Conservation (phyloP, 2,329 filamentous ascomycete species). For the Hymenoscyphus fraxineus region DNA sequence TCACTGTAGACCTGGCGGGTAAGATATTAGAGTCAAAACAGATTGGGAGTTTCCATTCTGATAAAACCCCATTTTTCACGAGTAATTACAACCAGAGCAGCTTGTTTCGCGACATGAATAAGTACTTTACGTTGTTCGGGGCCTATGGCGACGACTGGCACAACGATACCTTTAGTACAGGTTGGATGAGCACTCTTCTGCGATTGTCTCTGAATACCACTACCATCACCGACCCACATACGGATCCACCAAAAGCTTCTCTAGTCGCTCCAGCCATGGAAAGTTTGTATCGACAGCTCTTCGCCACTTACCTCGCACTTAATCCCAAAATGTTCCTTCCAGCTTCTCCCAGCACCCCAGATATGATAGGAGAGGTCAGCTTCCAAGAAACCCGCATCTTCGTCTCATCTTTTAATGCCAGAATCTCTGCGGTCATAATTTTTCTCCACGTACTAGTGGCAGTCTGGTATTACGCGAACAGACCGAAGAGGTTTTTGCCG, state of each 20-base stretch:
- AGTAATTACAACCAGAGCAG: background rate
- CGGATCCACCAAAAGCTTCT: constrained; percentile 34
- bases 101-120: constrained; percentile 10
- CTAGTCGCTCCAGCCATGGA: constrained; percentile 27
- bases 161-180: constrained; percentile 42
- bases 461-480: constrained; percentile 40
- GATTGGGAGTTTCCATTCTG: constrained; percentile 7
- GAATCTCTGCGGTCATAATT: constrained; percentile 43
- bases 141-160: constrained; percentile 38
- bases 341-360: background rate
- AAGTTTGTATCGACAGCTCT: constrained; percentile 37
- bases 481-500: constrained; percentile 44
- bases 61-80: constrained; percentile 11
- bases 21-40: constrained; percentile 27
- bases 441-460: constrained; percentile 42
- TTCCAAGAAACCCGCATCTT: constrained; percentile 44
- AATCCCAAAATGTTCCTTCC: constrained; percentile 41
- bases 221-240: constrained; percentile 37
- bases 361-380: background rate
- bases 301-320: constrained; percentile 42
- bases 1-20: constrained; percentile 36
- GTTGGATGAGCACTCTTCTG: constrained; percentile 49
- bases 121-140: no score
- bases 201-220: constrained; percentile 28
- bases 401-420: constrained; percentile 44